phyloP scores from a whole-genome alignment of 2,329 filamentous ascomycete species.

The Aspergillus aculeatus region DNA sequence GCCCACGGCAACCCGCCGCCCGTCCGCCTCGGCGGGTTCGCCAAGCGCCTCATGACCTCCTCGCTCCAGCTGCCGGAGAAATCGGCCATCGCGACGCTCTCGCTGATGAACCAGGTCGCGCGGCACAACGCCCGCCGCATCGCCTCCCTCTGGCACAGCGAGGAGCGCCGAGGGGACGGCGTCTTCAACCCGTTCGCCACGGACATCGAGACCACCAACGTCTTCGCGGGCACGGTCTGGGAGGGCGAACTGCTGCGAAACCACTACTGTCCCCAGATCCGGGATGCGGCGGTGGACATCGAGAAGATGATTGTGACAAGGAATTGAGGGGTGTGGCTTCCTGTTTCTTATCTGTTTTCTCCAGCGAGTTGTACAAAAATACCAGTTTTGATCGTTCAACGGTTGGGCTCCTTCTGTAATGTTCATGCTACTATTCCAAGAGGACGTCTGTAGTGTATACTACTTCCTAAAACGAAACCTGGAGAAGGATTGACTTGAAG shows the following conservation, averaged over 20 bases:
- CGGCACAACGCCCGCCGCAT: constrained; percentile 82
- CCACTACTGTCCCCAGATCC: constrained; percentile 84
- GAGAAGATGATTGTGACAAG: constrained; percentile 61
- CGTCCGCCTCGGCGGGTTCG: constrained; percentile 82
- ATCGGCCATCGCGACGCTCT: constrained; percentile 75
- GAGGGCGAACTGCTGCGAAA: constrained; percentile 81
- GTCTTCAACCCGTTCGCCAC: constrained; percentile 71
- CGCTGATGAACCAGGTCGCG: constrained; percentile 73
- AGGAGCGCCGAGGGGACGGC: constrained; percentile 89
- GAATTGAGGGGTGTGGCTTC: constrained; percentile 12
- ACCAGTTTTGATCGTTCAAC: neutral
- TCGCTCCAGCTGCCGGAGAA: constrained; percentile 89
- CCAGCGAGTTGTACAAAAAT: constrained; percentile 7
- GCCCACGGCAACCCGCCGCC: constrained; percentile 74
- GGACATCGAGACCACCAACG: constrained; percentile 82
- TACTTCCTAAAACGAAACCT: no score
- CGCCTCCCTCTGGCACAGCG: constrained; percentile 85
- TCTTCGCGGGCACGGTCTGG: constrained; percentile 87
- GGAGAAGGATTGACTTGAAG: no score
- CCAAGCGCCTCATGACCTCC: constrained; percentile 82
- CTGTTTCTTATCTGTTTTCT: constrained; percentile 5
- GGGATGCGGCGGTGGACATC: constrained; percentile 68
- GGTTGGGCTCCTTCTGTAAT: no score
- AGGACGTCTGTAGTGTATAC: no score
- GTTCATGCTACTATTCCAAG: no score